phyloP scores from a whole-genome alignment of 2,329 filamentous ascomycete species.

The Capronia americana region DNA sequence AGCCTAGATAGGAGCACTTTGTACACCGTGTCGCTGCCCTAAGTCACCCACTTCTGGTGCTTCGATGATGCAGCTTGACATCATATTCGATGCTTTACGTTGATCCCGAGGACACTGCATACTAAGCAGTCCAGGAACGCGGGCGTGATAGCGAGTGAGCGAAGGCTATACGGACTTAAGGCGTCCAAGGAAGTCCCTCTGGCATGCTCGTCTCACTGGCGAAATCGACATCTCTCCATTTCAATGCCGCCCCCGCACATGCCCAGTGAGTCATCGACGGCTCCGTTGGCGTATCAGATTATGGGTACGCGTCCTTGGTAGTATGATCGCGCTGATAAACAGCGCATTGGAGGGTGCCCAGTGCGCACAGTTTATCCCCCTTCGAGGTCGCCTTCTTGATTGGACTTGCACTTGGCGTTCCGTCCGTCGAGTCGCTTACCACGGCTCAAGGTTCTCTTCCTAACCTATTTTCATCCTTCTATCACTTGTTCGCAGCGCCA shows the following conservation, averaged over 20 bases:
- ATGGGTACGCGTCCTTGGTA: no score
- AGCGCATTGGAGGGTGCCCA: slow-evolving; percentile 8
- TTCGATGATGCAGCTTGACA: slow-evolving; percentile 18
- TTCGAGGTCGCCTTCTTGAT: neutral
- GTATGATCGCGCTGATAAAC: slow-evolving; percentile 13
- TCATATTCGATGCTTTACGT: slow-evolving; percentile 6
- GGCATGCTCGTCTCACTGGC: neutral
- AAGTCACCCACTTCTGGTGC: no score
- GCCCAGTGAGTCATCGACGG: slow-evolving; percentile 22
- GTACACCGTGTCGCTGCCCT: neutral
- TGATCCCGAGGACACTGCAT: neutral
- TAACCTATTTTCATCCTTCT: slow-evolving; percentile 11
- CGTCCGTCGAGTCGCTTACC: slow-evolving; percentile 16
- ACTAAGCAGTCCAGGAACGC: slow-evolving; percentile 20
- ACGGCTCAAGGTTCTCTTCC: neutral
- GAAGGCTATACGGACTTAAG: slow-evolving; percentile 14
- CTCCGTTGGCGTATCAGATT: slow-evolving; percentile 13
- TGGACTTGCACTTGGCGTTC: neutral
- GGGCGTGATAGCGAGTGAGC: slow-evolving; percentile 7
- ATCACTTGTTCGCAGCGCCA: neutral
- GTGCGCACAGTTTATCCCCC: neutral
- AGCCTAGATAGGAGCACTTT: neutral
- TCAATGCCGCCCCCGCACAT: slow-evolving; percentile 2
- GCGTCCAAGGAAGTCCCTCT: slow-evolving; percentile 4
- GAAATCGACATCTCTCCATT: neutral